phyloP scores from a whole-genome alignment of 2,329 filamentous ascomycete species.

The Fusarium sambucinum region DNA sequence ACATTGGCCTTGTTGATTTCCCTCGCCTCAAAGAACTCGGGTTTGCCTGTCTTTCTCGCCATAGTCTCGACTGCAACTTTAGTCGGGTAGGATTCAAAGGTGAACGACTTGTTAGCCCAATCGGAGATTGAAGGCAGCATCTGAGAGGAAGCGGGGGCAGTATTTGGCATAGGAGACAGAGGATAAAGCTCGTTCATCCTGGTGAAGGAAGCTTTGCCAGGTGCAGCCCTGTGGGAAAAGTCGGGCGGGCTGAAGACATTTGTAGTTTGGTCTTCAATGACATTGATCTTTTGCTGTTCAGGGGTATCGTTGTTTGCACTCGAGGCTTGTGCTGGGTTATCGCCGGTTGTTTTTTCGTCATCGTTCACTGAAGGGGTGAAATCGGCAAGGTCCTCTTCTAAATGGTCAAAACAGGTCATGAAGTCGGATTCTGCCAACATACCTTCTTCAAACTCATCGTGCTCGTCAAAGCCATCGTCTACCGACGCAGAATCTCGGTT shows the following conservation, averaged over 20 bases:
- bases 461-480: constrained; percentile 38
- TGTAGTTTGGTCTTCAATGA: not conserved
- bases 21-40: constrained; percentile 56
- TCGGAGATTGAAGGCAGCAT: constrained; percentile 38
- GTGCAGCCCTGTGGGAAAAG: not conserved
- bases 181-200: constrained; percentile 10
- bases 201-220: not conserved
- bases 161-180: constrained; percentile 18
- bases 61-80: constrained; percentile 47
- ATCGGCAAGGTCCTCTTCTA: constrained; percentile 14
- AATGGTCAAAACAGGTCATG: constrained; percentile 22
- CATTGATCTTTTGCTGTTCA: not conserved
- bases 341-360: not conserved
- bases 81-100: not conserved
- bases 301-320: not conserved
- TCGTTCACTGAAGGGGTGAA: not conserved
- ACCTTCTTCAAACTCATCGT: constrained; percentile 44
- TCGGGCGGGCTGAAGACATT: not conserved
- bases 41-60: constrained; percentile 54
- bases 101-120: constrained; percentile 16
- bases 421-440: not conserved
- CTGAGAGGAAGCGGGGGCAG: not conserved
- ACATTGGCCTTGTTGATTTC: constrained; percentile 52
- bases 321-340: too few species aligned
- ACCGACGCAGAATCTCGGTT: constrained; percentile 8